phyloP scores from a whole-genome alignment of 768 basidiomycete genomes.

The Hortiboletus campestris region DNA sequence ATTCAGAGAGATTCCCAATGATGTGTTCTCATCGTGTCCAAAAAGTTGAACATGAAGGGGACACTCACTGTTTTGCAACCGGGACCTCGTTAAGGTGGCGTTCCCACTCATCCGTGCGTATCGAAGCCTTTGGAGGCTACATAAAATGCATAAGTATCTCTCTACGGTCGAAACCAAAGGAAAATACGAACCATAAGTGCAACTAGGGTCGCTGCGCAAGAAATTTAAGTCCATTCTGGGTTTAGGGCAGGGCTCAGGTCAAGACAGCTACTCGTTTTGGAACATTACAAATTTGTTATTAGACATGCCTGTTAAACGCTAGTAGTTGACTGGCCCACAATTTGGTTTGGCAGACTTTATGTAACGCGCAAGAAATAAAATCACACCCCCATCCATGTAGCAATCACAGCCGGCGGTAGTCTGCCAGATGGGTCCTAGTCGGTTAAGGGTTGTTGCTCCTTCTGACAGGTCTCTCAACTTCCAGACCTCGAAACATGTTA shows the following conservation, averaged over 20 bases:
- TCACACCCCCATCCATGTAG: neutral
- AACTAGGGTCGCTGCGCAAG: conserved; percentile 11
- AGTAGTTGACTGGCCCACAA: neutral
- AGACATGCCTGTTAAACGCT: neutral
- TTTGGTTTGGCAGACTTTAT: no score
- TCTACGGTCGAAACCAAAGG: neutral
- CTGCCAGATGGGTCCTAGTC: neutral
- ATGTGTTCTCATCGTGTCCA: conserved; percentile 60
- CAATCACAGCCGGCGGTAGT: neutral
- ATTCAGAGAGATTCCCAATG: conserved; percentile 99
- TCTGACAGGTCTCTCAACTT: neutral
- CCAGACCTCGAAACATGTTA: neutral
- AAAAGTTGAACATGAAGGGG: conserved; percentile 12
- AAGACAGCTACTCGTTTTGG: conserved; percentile 4
- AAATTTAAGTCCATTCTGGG: conserved; percentile 33
- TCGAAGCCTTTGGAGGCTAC: conserved; percentile 52
- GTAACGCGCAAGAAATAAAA: neutral
- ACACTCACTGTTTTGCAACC: conserved; percentile 85
- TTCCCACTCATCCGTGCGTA: conserved; percentile 87
- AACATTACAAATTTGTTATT: neutral
- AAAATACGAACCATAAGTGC: conserved; percentile 33
- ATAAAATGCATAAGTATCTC: neutral
- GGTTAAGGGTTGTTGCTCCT: neutral
- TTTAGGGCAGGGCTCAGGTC: conserved; percentile 39
- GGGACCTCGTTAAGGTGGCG: conserved; percentile 76